A percentile compares a stretch with the other conserved stretches of the same genome.
Evolutionary conservation across 1,139 yeast species (phyloP).

Genomic region (Maudiozyma humilis): DNA sequence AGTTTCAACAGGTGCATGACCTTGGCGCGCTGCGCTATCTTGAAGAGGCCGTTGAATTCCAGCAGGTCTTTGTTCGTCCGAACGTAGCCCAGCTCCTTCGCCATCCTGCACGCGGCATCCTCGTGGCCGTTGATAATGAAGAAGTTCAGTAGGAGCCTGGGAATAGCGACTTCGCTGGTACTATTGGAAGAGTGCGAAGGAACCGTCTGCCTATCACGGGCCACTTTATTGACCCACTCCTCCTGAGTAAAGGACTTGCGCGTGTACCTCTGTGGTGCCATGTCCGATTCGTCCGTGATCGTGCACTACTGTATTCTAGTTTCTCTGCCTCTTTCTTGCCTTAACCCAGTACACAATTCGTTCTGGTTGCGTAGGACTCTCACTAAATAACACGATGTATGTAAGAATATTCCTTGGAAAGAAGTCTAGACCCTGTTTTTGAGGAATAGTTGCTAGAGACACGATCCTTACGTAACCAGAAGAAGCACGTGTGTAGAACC

Average conservation of each 20-base stretch:
- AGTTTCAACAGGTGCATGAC: conserved; percentile 24
- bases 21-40: conserved; percentile 23
- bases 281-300: no score
- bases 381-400: no score
- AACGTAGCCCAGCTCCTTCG: conserved; percentile 24
- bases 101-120: conserved; percentile 28
- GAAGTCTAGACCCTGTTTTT: no score
- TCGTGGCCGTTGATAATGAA: conserved; percentile 29
- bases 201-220: conserved; percentile 9
- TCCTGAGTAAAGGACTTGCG: conserved; percentile 21
- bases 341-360: no score
- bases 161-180: conserved; percentile 21
- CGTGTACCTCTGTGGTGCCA: conserved; percentile 11
- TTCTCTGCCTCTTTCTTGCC: background rate
- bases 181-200: background rate
- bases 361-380: no score
- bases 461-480: no score
- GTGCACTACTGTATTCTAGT: no score
- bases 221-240: conserved; percentile 25
- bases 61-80: conserved; percentile 21
- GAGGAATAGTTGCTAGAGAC: no score
- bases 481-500: no score
- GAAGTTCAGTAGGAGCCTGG: conserved; percentile 25
- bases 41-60: conserved; percentile 24
- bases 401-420: no score